A percentile compares a stretch with the other conserved stretches of the same genome.
Conservation (phyloP, 2,329 filamentous ascomycete genomes). For the Celoporthe dispersa region DNA sequence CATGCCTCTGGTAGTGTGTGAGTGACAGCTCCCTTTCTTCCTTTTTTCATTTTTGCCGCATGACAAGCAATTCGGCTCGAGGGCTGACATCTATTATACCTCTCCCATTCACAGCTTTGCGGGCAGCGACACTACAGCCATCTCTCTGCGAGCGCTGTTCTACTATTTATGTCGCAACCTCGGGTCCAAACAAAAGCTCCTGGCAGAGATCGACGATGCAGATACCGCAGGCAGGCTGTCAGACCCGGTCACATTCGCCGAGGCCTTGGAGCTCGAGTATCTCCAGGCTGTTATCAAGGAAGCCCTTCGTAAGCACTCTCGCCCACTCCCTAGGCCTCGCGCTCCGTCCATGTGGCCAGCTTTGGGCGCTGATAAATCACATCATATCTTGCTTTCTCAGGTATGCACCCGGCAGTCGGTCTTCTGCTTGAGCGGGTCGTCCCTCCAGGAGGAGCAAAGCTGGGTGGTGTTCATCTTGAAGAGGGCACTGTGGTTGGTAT, state of each 20-base stretch:
- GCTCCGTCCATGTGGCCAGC: too few relatives aligned
- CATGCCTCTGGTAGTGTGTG: constrained; percentile 6
- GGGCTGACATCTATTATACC: background rate
- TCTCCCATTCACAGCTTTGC: constrained; percentile 41
- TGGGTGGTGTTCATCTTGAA: constrained; percentile 47
- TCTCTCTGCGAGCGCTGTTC: constrained; percentile 49
- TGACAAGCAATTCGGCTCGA: background rate
- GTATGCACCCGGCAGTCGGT: constrained; percentile 47
- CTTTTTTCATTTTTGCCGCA: background rate
- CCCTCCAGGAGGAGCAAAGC: constrained; percentile 42
- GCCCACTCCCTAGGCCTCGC: constrained; percentile 22
- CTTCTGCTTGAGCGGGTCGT: constrained; percentile 41
- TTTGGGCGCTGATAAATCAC: too few relatives aligned
- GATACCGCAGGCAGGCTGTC: constrained; percentile 36
- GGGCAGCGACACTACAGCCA: constrained; percentile 56
- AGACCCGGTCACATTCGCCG: constrained; percentile 41
- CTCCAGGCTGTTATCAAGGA: constrained; percentile 55
- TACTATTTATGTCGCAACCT: constrained; percentile 51
- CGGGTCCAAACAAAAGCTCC: constrained; percentile 44
- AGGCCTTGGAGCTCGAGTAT: constrained; percentile 47
- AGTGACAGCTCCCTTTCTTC: background rate
- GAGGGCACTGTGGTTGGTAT: constrained; percentile 50
- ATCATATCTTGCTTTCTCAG: too few relatives aligned
- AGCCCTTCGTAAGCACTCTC: constrained; percentile 41
- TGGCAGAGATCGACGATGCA: constrained; percentile 47